A percentile compares a stretch with the other conserved stretches of the same genome.
phyloP scores from a whole-genome alignment of 2,329 filamentous ascomycete genomes.

The Harringtonia aguacate region DNA sequence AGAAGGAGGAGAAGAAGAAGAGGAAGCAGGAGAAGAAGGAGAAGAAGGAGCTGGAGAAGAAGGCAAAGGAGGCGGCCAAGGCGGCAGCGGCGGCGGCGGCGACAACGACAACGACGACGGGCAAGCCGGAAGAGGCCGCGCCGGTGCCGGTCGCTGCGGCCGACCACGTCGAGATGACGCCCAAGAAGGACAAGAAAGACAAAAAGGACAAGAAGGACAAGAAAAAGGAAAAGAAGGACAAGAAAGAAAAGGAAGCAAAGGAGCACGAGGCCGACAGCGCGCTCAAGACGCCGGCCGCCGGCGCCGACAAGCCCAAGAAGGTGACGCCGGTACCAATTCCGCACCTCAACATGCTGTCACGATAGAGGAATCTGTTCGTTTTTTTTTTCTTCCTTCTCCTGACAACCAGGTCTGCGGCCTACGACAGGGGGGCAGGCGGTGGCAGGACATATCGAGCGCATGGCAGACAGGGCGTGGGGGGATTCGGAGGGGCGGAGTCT shows the following conservation, averaged over 20 bases:
- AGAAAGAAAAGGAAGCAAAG: constrained; percentile 1
- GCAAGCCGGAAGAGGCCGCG: not conserved
- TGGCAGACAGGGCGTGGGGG: no score
- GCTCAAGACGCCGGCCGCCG: not conserved
- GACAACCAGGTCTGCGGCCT: no score
- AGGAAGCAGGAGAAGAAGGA: constrained; percentile 3
- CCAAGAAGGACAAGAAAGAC: not conserved
- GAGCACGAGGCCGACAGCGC: not conserved
- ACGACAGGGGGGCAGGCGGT: no score
- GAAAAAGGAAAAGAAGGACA: constrained; percentile 2
- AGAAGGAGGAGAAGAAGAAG: constrained; percentile 2
- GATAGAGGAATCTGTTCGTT: not conserved
- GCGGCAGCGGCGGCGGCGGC: not conserved
- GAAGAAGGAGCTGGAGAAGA: not conserved
- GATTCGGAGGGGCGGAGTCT: no score
- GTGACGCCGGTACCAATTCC: constrained; percentile 12
- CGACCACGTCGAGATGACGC: no score
- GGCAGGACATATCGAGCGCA: no score
- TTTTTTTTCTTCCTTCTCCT: no score
- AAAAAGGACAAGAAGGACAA: no score
- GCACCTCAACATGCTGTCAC: not conserved
- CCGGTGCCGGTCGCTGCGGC: not conserved
- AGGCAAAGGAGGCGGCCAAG: not conserved
- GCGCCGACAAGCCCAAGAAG: constrained; percentile 3
- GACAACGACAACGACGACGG: no score